Evolutionary conservation across 768 basidiomycete genomes (phyloP).

Genomic region (Cubamyces sp.): DNA sequence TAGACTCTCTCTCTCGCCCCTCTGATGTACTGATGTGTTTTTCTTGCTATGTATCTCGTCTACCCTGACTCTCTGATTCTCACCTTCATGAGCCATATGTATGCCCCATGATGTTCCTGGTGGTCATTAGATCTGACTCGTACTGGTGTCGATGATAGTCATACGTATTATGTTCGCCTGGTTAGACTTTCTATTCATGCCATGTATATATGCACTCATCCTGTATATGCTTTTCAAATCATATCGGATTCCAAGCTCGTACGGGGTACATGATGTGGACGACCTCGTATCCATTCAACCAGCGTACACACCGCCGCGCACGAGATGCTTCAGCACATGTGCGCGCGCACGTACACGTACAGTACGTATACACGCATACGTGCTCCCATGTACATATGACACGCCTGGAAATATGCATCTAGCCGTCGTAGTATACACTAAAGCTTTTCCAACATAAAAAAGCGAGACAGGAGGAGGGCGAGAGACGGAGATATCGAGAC

Average conservation of each 20-base stretch:
- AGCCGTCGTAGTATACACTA: slow-evolving; percentile 35
- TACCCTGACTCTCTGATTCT: background rate
- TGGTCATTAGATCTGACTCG: too few relatives aligned
- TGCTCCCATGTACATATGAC: slow-evolving; percentile 15
- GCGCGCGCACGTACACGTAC: background rate
- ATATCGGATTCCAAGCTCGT: background rate
- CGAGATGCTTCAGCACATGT: slow-evolving; percentile 9
- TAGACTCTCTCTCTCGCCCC: background rate
- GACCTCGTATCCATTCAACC: slow-evolving; percentile 3
- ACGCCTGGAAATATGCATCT: slow-evolving; percentile 27
- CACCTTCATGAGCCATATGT: too few relatives aligned
- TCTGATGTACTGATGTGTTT: slow-evolving; percentile 13
- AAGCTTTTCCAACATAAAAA: slow-evolving; percentile 27
- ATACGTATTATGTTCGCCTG: background rate
- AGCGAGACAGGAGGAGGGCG: slow-evolving; percentile 14
- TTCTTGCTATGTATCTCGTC: background rate
- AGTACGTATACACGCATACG: background rate
- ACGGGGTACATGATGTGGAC: background rate
- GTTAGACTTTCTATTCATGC: background rate
- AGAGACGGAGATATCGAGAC: slow-evolving; percentile 19
- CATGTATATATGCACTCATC: slow-evolving; percentile 2
- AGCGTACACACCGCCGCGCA: slow-evolving; percentile 17
- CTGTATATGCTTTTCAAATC: background rate
- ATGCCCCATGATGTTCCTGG: too few relatives aligned
- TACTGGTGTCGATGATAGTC: too few relatives aligned